phyloP scores from a whole-genome alignment of 106 monocot species.

The Alisma plantagoaquatica region DNA sequence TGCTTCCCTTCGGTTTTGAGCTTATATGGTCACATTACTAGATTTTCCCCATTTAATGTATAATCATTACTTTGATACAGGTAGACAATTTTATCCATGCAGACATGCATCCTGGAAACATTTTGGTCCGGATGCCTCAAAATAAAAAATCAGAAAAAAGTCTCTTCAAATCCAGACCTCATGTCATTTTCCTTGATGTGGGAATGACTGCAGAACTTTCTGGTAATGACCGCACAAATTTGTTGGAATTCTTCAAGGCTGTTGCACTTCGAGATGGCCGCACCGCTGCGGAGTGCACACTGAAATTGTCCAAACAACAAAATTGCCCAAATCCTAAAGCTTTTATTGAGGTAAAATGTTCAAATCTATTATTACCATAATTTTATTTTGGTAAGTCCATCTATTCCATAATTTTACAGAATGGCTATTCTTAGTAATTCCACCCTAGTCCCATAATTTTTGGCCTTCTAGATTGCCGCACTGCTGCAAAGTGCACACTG shows the following conservation, averaged over 20 bases:
- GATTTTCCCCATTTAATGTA: neutral
- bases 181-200: constrained; percentile 64
- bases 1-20: neutral
- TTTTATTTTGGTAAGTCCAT: neutral
- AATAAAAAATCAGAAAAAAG: constrained; percentile 20
- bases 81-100: constrained; percentile 80
- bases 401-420: neutral
- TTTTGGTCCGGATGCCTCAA: constrained; percentile 40
- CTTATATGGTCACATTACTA: neutral
- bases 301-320: constrained; percentile 46
- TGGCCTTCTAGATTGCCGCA: constrained; percentile 51
- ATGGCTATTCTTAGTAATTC: neutral
- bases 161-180: constrained; percentile 41
- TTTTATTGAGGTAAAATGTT: constrained; percentile 37
- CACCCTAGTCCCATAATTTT: too few species aligned
- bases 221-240: constrained; percentile 35
- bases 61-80: constrained; percentile 10
- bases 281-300: constrained; percentile 54
- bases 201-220: constrained; percentile 80
- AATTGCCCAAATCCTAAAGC: constrained; percentile 51
- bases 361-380: neutral
- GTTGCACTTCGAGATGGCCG: constrained; percentile 61
- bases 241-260: constrained; percentile 56
- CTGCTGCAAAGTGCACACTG: constrained; percentile 54
- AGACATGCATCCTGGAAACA: constrained; percentile 77